Conservation (phyloP, 2,329 filamentous ascomycete species). For the Monosporascus ibericus region DNA sequence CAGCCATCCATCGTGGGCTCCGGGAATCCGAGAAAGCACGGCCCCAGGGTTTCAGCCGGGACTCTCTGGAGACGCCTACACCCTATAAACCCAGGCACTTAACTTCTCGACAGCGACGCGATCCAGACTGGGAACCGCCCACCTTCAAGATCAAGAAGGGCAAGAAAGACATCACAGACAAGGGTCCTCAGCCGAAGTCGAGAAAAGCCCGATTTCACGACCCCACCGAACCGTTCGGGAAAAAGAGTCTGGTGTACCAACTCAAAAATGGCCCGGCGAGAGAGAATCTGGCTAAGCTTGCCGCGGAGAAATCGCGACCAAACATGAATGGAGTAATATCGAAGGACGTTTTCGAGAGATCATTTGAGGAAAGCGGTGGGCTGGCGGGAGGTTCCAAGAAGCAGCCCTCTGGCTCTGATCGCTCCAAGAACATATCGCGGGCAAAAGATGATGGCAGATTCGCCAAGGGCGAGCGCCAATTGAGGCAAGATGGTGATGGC, state of each 20-base stretch:
- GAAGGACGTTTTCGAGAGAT: constrained; percentile 1
- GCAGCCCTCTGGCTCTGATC: background rate
- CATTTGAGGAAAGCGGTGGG: background rate
- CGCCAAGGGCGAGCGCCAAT: background rate
- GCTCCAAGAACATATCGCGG: background rate
- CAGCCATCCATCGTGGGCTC: constrained; percentile 64
- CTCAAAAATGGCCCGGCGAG: constrained; percentile 40
- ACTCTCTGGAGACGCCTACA: constrained; percentile 21
- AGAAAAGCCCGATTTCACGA: constrained; percentile 48
- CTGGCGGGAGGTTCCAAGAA: background rate
- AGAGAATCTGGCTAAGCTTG: constrained; percentile 19
- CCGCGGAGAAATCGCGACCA: constrained; percentile 6
- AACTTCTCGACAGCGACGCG: constrained; percentile 9
- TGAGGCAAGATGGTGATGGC: background rate
- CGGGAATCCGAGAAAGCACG: constrained; percentile 34
- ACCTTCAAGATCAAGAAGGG: constrained; percentile 36
- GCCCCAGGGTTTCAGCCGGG: constrained; percentile 23
- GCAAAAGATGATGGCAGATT: background rate
- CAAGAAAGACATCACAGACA: constrained; percentile 46
- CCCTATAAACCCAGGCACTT: constrained; percentile 20
- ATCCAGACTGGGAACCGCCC: constrained; percentile 13
- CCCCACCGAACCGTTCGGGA: constrained; percentile 42
- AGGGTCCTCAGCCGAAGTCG: constrained; percentile 34
- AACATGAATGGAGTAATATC: constrained; percentile 4
- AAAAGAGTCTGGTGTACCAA: constrained; percentile 50